These are phyloP conservation scores for Sphagnum tenellum DNA, from an alignment of 225 moss, liverwort and hornwort genomes.

Conservation along the genomic window DNA sequence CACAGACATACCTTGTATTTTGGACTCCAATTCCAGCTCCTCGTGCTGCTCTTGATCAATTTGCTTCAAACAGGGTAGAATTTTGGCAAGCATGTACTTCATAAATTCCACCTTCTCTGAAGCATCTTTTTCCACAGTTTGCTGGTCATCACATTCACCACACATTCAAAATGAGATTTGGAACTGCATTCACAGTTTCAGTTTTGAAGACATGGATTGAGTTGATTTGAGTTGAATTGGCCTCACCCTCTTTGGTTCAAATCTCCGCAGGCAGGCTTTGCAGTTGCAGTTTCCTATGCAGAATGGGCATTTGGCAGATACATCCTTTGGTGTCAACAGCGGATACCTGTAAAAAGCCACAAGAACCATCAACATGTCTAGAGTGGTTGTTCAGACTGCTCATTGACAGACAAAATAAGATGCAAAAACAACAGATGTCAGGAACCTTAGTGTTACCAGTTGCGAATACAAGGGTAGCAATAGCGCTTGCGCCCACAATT, in stretches of 20 bases:
- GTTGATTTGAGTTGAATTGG: too few relatives aligned
- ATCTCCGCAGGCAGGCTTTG: constrained; percentile 83
- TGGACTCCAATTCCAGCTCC: constrained; percentile 39
- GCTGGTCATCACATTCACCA: constrained; percentile 17
- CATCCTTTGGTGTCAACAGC: constrained; percentile 39
- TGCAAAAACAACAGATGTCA: too few relatives aligned
- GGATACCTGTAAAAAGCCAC: constrained; percentile 55
- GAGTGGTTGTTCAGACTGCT: background rate
- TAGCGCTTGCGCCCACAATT: constrained; percentile 67
- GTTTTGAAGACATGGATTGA: too few relatives aligned
- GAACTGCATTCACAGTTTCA: too few relatives aligned
- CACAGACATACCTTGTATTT: constrained; percentile 21
- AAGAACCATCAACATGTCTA: constrained; percentile 3
- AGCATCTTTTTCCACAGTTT: constrained; percentile 23
- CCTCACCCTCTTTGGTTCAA: constrained; percentile 35
- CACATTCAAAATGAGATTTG: too few relatives aligned
- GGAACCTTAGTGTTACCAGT: constrained; percentile 50
- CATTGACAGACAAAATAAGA: too few relatives aligned
- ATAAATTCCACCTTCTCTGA: constrained; percentile 29
- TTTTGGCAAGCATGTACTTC: constrained; percentile 32
- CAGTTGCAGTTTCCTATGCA: constrained; percentile 93
- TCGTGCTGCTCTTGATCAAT: constrained; percentile 44
- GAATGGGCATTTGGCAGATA: constrained; percentile 62
- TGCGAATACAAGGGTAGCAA: constrained; percentile 55
- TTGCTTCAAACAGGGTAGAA: constrained; percentile 50